Conservation (phyloP, 2,329 filamentous ascomycete genomes). For the Zasmidium angulare region DNA sequence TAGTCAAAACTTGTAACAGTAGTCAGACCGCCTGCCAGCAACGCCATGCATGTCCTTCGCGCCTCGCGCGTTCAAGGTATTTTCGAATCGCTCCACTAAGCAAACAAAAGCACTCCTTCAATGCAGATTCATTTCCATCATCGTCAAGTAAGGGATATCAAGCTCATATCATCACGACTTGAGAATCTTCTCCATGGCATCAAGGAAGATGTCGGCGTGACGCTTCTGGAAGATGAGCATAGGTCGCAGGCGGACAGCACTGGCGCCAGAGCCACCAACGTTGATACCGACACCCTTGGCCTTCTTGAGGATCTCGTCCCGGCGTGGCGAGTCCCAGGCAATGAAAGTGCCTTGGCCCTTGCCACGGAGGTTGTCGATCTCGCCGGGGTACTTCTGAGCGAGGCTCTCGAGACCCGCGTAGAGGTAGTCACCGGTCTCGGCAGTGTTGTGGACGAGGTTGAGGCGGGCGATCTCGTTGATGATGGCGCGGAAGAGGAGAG, state of each 20-base stretch:
- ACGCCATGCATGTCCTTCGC: no score
- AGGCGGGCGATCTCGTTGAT: constrained; percentile 75
- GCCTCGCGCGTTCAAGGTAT: no score
- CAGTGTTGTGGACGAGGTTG: constrained; percentile 77
- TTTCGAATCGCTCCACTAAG: no score
- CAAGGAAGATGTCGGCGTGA: constrained; percentile 83
- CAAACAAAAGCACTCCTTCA: no score
- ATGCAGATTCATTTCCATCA: background rate
- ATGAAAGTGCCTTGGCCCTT: constrained; percentile 90
- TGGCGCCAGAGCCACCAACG: constrained; percentile 77
- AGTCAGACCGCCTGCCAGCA: background rate
- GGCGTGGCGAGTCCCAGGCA: constrained; percentile 79
- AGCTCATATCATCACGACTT: constrained; percentile 22
- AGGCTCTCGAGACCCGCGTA: constrained; percentile 68
- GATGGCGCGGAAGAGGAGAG: constrained; percentile 82
- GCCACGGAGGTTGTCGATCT: constrained; percentile 81
- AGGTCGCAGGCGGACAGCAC: constrained; percentile 75
- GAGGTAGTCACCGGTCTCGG: constrained; percentile 74
- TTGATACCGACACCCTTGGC: constrained; percentile 82
- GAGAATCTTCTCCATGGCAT: constrained; percentile 36
- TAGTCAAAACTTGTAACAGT: background rate
- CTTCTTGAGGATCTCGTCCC: constrained; percentile 75
- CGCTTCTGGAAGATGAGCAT: constrained; percentile 93
- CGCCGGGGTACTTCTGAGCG: constrained; percentile 67
- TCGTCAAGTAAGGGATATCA: background rate